Evolutionary conservation across 2,329 filamentous ascomycete genomes (phyloP), one percentile per base, ranked within the genome.

Genomic region (Trichoderma endophyticum): DNA sequence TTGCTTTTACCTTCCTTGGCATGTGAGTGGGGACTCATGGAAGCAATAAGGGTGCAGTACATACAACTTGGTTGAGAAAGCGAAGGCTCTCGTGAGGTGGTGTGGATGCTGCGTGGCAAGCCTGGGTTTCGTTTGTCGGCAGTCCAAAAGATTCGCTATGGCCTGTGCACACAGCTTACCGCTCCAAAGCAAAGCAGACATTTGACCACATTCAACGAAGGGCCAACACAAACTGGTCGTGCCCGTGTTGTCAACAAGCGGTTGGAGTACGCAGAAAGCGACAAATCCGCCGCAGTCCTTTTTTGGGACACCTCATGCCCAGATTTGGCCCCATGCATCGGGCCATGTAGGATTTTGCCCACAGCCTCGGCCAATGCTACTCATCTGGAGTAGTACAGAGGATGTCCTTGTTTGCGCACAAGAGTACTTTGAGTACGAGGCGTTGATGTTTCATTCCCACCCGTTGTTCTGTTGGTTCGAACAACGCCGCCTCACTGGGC

Each of bases 271-370:
- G 24, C 21, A n/a, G 18, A 48, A 12, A 32, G 51, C 48, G 21
- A 59, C 24, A 57, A 18, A 57, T n/a, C 48, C 4, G 21, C 32
- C 28, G 15, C 21, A 59, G 43, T 28, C 48, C 61, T 60, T 48
- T 72, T 69, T 51, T 11, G 54, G 64, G 34, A 61, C 48, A 28
- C 36, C n/a, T 48, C 61, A 72, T 63, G 57, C 71, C 71, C 69
- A 67, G 60, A 73, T 75, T 60, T 59, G 73, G 73, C 73, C 64
- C 60, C 65, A n/a, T 73, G 73, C 73, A 74, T 71, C 66, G 56
- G 60, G 65, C 61, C 62, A 70, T 64, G 71, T 43, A 71, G 70
- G 59, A 54, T 57, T 60, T 39, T 39, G 68, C 34, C 68, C 68
- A 71, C 68, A 64, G 51, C 57, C 67, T 70, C 67, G 57, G 67